Conservation (phyloP, 2,329 filamentous ascomycete species). For the Penicillium sp. region DNA sequence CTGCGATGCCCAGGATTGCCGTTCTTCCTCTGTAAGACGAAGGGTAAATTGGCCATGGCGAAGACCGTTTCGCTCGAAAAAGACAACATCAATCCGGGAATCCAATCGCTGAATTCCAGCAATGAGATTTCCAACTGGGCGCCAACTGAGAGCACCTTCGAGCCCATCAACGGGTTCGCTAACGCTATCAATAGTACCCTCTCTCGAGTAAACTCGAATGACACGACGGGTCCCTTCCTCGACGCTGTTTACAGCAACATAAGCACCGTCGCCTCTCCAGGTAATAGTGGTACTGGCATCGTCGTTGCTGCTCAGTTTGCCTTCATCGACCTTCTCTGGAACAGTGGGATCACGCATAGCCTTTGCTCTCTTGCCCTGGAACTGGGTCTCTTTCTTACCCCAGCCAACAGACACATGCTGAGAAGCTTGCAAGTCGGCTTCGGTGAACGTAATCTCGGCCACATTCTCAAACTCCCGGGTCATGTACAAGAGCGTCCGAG, state of each 20-base stretch:
- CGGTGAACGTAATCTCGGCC: conserved; percentile 64
- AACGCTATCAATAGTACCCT: conserved; percentile 84
- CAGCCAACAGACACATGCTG: conserved; percentile 95
- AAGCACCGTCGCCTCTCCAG: conserved; percentile 93
- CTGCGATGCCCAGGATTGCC: conserved; percentile 50
- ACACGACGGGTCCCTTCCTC: conserved; percentile 65
- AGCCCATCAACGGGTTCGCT: conserved; percentile 91
- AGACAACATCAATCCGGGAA: conserved; percentile 72
- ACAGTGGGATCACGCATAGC: conserved; percentile 90
- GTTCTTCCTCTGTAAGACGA: conserved; percentile 57
- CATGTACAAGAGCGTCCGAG: conserved; percentile 81
- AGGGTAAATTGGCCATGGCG: conserved; percentile 93
- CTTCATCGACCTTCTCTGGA: conserved; percentile 84
- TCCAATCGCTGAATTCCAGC: conserved; percentile 73
- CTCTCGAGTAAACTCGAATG: conserved; percentile 83
- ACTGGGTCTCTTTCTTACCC: conserved; percentile 98
- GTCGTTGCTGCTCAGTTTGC: conserved; percentile 68
- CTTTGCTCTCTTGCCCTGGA: conserved; percentile 82
- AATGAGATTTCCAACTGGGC: conserved; percentile 83
- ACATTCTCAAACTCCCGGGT: conserved; percentile 83
- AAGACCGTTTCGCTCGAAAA: conserved; percentile 96
- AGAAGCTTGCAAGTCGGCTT: conserved; percentile 76
- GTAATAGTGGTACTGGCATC: conserved; percentile 67
- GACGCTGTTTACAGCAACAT: conserved; percentile 78
- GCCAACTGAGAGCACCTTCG: conserved; percentile 84